Evolutionary conservation across 129 eudicot genomes (phyloP).

Genomic region (Glebionis coronaria): DNA sequence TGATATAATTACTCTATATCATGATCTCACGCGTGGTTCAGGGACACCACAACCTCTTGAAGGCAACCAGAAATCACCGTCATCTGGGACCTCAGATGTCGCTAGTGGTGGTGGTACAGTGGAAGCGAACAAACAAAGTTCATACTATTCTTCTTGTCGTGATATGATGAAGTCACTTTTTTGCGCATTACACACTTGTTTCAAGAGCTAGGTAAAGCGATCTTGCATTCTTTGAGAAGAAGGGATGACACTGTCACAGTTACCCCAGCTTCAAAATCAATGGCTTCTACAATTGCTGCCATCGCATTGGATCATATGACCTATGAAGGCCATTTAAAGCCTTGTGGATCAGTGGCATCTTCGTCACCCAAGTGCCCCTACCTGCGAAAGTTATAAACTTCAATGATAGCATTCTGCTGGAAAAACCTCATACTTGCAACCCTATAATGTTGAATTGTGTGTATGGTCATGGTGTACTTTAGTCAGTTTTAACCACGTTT

Average conservation of each 20-base stretch:
- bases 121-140: constrained; percentile 68
- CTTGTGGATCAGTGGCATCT: constrained; percentile 73
- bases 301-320: constrained; percentile 73
- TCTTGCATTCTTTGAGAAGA: constrained; percentile 85
- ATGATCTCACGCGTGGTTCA: constrained; percentile 72
- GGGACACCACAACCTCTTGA: constrained; percentile 64
- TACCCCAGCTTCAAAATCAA: constrained; percentile 77
- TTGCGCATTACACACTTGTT: constrained; percentile 82
- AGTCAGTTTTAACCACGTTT: constrained; percentile 81
- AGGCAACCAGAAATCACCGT: constrained; percentile 37
- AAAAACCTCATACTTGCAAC: constrained; percentile 81
- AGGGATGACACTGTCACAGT: constrained; percentile 77
- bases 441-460: constrained; percentile 77
- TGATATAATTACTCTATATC: constrained; percentile 71
- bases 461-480: constrained; percentile 83
- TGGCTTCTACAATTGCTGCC: constrained; percentile 79
- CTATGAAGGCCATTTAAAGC: constrained; percentile 63
- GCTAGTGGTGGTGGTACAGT: constrained; percentile 32
- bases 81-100: constrained; percentile 49
- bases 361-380: constrained; percentile 86
- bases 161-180: constrained; percentile 78
- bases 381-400: constrained; percentile 85
- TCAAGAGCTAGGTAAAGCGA: constrained; percentile 91
- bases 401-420: constrained; percentile 74
- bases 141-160: constrained; percentile 71